A percentile compares a stretch with the other conserved stretches of the same genome.
phyloP scores from a whole-genome alignment of 2,329 filamentous ascomycete species.

The Claviceps sp. region DNA sequence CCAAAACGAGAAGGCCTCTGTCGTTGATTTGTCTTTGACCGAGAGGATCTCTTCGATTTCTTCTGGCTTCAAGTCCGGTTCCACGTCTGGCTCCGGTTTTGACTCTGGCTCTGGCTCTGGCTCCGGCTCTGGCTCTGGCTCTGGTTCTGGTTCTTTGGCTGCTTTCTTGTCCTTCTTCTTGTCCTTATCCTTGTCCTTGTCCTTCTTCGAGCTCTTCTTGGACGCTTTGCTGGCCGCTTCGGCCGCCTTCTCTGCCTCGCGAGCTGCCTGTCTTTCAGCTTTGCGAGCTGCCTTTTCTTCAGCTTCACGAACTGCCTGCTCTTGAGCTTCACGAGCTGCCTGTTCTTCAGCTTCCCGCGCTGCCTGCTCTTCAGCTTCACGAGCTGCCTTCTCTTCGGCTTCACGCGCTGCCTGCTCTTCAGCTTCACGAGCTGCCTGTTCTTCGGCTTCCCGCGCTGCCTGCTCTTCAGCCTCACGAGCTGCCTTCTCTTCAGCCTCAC shows the following conservation, averaged over 20 bases:
- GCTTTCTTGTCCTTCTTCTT: constrained; percentile 11
- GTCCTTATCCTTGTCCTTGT: constrained; percentile 13
- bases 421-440: background rate
- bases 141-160: constrained; percentile 7
- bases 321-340: constrained; percentile 24
- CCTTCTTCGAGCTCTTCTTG: constrained; percentile 25
- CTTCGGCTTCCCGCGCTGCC: background rate
- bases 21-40: constrained; percentile 18
- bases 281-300: constrained; percentile 14
- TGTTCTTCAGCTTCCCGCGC: constrained; percentile 28
- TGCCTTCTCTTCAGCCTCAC: constrained; percentile 25
- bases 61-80: constrained; percentile 25
- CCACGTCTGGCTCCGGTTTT: constrained; percentile 9
- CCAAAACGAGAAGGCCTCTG: constrained; percentile 44
- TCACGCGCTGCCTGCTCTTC: background rate
- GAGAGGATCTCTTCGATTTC: constrained; percentile 30
- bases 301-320: constrained; percentile 6
- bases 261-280: constrained; percentile 20
- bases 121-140: constrained; percentile 9
- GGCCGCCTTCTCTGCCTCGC: constrained; percentile 12
- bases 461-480: constrained; percentile 23
- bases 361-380: constrained; percentile 16
- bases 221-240: constrained; percentile 22
- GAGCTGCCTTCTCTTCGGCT: constrained; percentile 7
- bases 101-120: constrained; percentile 6